phyloP scores from a whole-genome alignment of 1,284 basidiomycete genomes.

The Tremellales sp. region DNA sequence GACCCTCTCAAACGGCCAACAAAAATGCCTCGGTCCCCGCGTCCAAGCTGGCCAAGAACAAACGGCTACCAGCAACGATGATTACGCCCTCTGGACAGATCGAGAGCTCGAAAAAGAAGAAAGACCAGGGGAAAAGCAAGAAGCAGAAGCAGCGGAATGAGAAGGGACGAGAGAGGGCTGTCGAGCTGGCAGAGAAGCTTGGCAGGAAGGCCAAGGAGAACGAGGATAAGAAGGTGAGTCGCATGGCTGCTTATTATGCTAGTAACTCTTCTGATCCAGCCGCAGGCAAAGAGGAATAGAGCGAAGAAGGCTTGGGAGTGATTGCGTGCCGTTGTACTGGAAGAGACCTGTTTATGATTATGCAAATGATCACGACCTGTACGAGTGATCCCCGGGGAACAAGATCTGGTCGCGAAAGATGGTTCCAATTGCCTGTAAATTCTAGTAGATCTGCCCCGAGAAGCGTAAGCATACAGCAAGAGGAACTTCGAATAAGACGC shows the following conservation, averaged over 20 bases:
- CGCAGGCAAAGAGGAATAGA: constrained; percentile 38
- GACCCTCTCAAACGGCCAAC: too few species aligned
- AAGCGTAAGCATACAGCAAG: too few species aligned
- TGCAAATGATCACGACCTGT: neutral
- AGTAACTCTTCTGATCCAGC: neutral
- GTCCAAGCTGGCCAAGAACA: constrained; percentile 40
- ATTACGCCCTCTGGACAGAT: constrained; percentile 33
- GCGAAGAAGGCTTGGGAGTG: constrained; percentile 47
- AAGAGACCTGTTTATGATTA: neutral
- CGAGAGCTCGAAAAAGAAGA: constrained; percentile 28
- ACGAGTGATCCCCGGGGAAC: neutral
- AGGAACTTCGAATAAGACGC: constrained; percentile 1
- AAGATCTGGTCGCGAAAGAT: neutral
- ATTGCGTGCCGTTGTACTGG: neutral
- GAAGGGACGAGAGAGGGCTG: constrained; percentile 33
- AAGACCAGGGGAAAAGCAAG: constrained; percentile 24
- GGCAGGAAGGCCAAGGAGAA: constrained; percentile 35
- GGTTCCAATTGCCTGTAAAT: neutral
- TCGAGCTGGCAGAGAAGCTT: constrained; percentile 27
- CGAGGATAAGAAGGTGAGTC: constrained; percentile 43
- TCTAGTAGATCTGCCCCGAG: neutral
- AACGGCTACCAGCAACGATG: constrained; percentile 45
- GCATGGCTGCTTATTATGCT: neutral
- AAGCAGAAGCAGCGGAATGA: constrained; percentile 34
- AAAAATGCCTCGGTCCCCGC: constrained; percentile 25